phyloP scores from a whole-genome alignment of 2,329 filamentous ascomycete species.

The Neonectria neomacrospora region DNA sequence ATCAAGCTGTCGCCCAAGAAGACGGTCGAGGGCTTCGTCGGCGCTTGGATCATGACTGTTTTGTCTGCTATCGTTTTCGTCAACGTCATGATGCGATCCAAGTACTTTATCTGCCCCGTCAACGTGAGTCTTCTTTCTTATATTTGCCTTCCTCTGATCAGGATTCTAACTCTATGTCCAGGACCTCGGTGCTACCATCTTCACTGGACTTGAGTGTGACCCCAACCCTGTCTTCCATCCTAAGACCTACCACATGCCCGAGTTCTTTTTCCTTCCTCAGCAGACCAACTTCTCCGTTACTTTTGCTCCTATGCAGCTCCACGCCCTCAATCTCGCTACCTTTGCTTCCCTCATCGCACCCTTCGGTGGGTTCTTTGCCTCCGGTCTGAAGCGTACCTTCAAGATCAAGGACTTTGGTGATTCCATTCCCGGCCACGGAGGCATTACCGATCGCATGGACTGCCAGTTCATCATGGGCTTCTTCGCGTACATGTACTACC shows the following conservation, averaged over 20 bases:
- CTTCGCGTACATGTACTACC: conserved; percentile 98
- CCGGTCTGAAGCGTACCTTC: conserved; percentile 96
- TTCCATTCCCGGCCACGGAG: conserved; percentile 95
- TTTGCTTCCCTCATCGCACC: conserved; percentile 97
- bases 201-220: conserved; percentile 88
- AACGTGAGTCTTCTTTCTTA: conserved; percentile 65
- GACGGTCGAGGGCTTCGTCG: conserved; percentile 97
- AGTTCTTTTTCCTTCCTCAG: conserved; percentile 77
- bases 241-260: conserved; percentile 77
- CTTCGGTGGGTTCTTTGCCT: conserved; percentile 98
- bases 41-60: conserved; percentile 95
- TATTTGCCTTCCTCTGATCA: not conserved
- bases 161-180: conserved; percentile 37
- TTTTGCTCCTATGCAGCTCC: conserved; percentile 90
- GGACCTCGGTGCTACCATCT: conserved; percentile 92
- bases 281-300: conserved; percentile 71
- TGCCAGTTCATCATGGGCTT: conserved; percentile 99
- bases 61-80: conserved; percentile 85
- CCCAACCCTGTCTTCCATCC: conserved; percentile 92
- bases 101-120: conserved; percentile 98
- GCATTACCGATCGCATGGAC: conserved; percentile 99
- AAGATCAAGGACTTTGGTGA: conserved; percentile 99
- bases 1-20: conserved; percentile 99
- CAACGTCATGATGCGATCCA: conserved; percentile 86
- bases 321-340: conserved; percentile 88